Base-by-base conservation (phyloP, 1,139 yeast genomes). In the Zygoascus meyerae region DNA sequence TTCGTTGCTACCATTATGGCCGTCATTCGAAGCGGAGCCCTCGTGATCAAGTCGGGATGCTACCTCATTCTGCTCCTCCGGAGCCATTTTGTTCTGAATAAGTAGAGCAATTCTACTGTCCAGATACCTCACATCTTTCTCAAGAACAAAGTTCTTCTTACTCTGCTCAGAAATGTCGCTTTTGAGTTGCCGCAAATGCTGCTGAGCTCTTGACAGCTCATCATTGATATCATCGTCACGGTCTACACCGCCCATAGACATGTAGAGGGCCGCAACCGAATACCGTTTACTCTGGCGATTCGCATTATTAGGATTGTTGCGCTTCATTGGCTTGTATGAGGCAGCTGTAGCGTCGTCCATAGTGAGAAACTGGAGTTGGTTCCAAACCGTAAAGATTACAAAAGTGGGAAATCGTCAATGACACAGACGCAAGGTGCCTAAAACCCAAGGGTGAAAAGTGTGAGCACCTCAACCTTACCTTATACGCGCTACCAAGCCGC, bases 61-160 rank as follows among this genome's bases (percentile, higher is more conserved):
- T 14, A 67, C 64, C 49, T 67, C 71, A 34, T 58, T 55, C 49
- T 64, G 69, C 51, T 68, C 71, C 42, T 67, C 71, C 11, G 62
- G 48, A 12, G 68, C 69, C 64, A 69, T 67, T 46, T 66, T 66
- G 55, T 68, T 67, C 47, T 68, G 72, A 48, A 69, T 69, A 26
- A 69, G 59, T 42, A 68, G 58, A 11, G 72, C 72, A 33, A 69
- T 69, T 26, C 73, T 64, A 28, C 68, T 56, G 52, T 69, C 73
- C 36, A 69, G 58, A 48, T 66, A 68, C 36, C 71, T 59, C 36
- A 69, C 71, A 47, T 69, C 73, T 51, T 66, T 63, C 50, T 69
- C 73, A 43, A 68, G 57, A 42, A 67, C 55, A 48, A 68, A 69
- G 53, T 69, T 69, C 48, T 60, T 59, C 52, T 68, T 68, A 33